Percentiles rank a stretch among this genome's conserved stretches.
phyloP scores from a whole-genome alignment of 176 grass and related monocot genomes.

The Cenchrus americanus region DNA sequence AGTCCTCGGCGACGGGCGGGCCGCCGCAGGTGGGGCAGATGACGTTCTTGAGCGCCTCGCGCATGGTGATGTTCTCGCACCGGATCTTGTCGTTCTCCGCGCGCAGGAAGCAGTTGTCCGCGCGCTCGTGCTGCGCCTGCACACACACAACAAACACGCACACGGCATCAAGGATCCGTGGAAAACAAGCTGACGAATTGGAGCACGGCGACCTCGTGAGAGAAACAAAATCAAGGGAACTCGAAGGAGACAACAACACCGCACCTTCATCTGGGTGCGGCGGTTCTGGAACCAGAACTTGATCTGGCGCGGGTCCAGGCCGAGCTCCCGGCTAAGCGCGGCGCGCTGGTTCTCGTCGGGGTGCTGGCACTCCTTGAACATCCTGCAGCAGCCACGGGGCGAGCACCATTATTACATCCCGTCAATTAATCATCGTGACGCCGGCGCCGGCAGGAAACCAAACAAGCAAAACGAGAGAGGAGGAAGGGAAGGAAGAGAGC shows the following conservation, averaged over 20 bases:
- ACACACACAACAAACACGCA: background rate
- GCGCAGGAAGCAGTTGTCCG: conserved; percentile 86
- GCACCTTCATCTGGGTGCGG: conserved; percentile 97
- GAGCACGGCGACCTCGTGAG: background rate
- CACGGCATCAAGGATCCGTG: background rate
- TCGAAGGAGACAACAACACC: background rate
- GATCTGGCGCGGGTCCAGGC: conserved; percentile 90
- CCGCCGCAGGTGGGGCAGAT: conserved; percentile 89
- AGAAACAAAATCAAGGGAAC: background rate
- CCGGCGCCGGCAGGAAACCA: background rate
- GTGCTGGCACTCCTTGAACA: conserved; percentile 97
- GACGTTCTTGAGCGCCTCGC: conserved; percentile 84
- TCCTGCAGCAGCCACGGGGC: conserved; percentile 42
- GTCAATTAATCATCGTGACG: background rate
- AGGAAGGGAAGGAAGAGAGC: background rate
- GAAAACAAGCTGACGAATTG: background rate
- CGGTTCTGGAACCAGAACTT: conserved; percentile 99
- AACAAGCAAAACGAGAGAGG: background rate
- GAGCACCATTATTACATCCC: conserved; percentile 11
- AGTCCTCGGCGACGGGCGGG: conserved; percentile 75
- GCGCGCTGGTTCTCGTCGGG: conserved; percentile 96
- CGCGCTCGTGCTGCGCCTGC: conserved; percentile 89
- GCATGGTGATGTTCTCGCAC: conserved; percentile 95
- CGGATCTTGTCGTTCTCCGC: conserved; percentile 99
- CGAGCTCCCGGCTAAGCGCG: conserved; percentile 82